Evolutionary conservation across 2,329 filamentous ascomycete species (phyloP), one percentile per base, ranked within the genome.

Genomic region (Colletotrichum melonis): DNA sequence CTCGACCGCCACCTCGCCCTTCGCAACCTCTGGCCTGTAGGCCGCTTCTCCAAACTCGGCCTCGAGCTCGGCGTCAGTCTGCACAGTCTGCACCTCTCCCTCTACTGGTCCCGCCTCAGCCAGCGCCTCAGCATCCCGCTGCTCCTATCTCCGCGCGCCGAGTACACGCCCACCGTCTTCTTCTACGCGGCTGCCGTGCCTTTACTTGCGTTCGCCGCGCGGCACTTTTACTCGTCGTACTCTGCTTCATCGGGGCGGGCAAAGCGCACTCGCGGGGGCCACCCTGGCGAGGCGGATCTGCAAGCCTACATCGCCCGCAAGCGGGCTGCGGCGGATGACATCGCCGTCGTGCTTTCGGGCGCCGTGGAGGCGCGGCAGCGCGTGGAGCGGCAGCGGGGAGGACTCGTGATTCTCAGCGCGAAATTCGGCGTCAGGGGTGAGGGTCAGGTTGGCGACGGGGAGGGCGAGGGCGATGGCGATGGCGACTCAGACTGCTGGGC

Each of bases 401-500:
- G 84, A 1, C 81, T 89, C n/a, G 83, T 87, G 14, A 83, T 89
- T n/a, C 69, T 87, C 63, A 84, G 83, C 70, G 87, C 87, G 67
- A 87, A 85, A 76, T 88, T 86, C 71, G 86, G 87, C 26, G 81
- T 85, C 19, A 79, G 78, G 49, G 64, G 79, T 16, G 75, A 76
- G 11, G 67, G 71, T 26, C 26, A 26, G 26, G 26, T 26, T 5
- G 72, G 69, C n/a, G 75, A 75, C 16, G 69, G 71, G 5, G 74
- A 72, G 19, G 26, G 26, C 26, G 26, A 26, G 4, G 26, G 26
- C 26, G 26, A 26, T 26, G 26, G 26, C 26, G 26, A 26, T 26
- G 26, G 26, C 26, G 42, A n/a, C 19, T 8, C 42, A n/a, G 42
- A 49, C 42, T 49, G 42, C 26, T 81, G 81, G 76, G 78, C 79